phyloP scores from a whole-genome alignment of 306 rosid genomes.

The Crataegus laevigata region DNA sequence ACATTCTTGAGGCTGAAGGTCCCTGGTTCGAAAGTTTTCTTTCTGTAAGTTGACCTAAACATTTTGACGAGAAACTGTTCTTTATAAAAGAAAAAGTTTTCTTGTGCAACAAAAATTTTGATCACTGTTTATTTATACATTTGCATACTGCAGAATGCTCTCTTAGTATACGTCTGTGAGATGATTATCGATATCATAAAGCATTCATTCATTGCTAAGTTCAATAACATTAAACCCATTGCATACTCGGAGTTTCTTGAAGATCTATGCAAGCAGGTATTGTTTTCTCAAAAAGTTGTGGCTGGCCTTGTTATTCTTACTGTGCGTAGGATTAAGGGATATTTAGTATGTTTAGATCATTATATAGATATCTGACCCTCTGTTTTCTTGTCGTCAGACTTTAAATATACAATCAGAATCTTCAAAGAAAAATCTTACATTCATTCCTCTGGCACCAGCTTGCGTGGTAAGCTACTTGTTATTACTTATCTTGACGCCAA shows the following conservation, averaged over 20 bases:
- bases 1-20: slow-evolving; percentile 97
- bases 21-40: slow-evolving; percentile 90
- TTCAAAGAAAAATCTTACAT: slow-evolving; percentile 73
- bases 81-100: slow-evolving; percentile 7
- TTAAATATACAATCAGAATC: slow-evolving; percentile 60
- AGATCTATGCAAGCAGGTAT: slow-evolving; percentile 93
- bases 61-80: not conserved
- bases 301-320: not conserved
- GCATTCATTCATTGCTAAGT: slow-evolving; percentile 93
- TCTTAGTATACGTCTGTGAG: slow-evolving; percentile 79
- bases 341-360: not conserved
- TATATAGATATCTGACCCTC: slow-evolving; percentile 16
- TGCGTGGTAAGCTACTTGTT: slow-evolving; percentile 68
- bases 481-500: not conserved
- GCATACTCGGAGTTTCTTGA: slow-evolving; percentile 90
- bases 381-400: slow-evolving; percentile 39
- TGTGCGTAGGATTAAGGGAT: not conserved
- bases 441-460: slow-evolving; percentile 94
- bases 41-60: slow-evolving; percentile 46
- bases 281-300: not conserved
- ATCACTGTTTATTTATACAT: slow-evolving; percentile 4
- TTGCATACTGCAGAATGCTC: slow-evolving; percentile 57
- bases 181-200: slow-evolving; percentile 82
- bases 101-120: not conserved
- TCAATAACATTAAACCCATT: slow-evolving; percentile 84